Base-by-base conservation (phyloP, 352 stramenopile species). In the Pythium folliculosum region DNA sequence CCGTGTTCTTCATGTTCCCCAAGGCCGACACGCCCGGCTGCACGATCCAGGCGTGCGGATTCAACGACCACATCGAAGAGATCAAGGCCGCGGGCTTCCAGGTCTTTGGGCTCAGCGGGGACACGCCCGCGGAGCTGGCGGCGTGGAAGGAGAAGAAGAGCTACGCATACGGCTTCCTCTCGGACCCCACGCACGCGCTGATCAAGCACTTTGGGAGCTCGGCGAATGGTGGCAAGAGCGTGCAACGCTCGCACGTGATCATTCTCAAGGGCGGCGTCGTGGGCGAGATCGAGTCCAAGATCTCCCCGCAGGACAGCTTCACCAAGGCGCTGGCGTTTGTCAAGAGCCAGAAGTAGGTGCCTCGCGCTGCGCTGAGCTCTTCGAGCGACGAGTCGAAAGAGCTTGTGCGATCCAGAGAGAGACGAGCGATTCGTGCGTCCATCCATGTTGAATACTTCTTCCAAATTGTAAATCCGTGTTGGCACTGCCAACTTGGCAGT, bases 1-100 rank as follows among this genome's bases (percentile, higher is more conserved):
- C 75, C 45, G 88, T 96, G 59, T 93, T 96, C 74, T 96, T 96
- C 72, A 95, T 95, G 83, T 96, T 90, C 71, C 86, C 88, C 7
- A 93, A 93, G 64, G 88, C 88, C 0, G 83, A 96, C 67, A 96
- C 88, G 9, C 84, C 85, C 5, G 88, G 86, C 6, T 96, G 88
- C 67, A 96, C 88, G 50, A 83, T 80, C 27, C 88, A 96, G 69
- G 85, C 88, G 16, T 93, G 85, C 35, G 86, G 86, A 21, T 96
- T 91, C 75, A 94, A 94, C 65, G 83, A 93, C 74, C 81, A 94
- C 71, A 71, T 94, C 45, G 76, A 87, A 48, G 73, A 80, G 58
- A 91, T 96, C 66, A 88, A 82, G 55, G 76, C 76, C 23, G 82
- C 82, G 0, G 88, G 86, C 37, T 96, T 90, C 59, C 81, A 94